A percentile compares a stretch with the other conserved stretches of the same genome.
Conservation (phyloP, 495 filamentous ascomycete species). For the Aspergillus ellipticus region DNA sequence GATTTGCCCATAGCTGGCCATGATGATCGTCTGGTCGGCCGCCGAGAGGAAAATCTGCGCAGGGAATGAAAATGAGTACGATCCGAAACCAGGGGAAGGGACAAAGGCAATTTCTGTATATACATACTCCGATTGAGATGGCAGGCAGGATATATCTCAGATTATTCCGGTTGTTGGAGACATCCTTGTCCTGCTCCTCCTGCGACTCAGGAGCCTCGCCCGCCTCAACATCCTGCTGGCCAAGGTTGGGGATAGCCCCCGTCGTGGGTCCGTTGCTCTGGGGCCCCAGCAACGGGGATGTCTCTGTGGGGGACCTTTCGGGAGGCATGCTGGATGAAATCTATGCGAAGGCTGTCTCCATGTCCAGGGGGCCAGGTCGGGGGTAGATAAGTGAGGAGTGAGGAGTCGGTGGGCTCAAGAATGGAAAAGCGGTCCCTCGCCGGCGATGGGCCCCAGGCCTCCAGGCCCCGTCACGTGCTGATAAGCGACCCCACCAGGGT, state of each 20-base stretch:
- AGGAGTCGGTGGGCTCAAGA: neutral
- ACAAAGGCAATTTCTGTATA: neutral
- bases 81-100: neutral
- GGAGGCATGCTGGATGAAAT: constrained; percentile 20
- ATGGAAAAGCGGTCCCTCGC: neutral
- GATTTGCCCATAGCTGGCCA: constrained; percentile 75
- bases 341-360: constrained; percentile 1
- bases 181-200: constrained; percentile 21
- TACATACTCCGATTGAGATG: constrained; percentile 50
- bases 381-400: neutral
- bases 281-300: constrained; percentile 38
- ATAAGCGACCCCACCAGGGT: constrained; percentile 9
- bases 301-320: constrained; percentile 31
- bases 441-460: neutral
- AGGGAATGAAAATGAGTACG: neutral
- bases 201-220: constrained; percentile 4
- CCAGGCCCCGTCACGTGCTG: constrained; percentile 14
- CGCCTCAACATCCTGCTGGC: constrained; percentile 19
- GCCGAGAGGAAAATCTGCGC: constrained; percentile 63
- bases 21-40: constrained; percentile 78
- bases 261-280: constrained; percentile 27
- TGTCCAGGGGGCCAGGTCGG: neutral
- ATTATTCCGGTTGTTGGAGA: constrained; percentile 28
- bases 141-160: constrained; percentile 49
- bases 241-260: constrained; percentile 21